phyloP scores from a whole-genome alignment of 768 basidiomycete genomes.

The Boletus bicolor region DNA sequence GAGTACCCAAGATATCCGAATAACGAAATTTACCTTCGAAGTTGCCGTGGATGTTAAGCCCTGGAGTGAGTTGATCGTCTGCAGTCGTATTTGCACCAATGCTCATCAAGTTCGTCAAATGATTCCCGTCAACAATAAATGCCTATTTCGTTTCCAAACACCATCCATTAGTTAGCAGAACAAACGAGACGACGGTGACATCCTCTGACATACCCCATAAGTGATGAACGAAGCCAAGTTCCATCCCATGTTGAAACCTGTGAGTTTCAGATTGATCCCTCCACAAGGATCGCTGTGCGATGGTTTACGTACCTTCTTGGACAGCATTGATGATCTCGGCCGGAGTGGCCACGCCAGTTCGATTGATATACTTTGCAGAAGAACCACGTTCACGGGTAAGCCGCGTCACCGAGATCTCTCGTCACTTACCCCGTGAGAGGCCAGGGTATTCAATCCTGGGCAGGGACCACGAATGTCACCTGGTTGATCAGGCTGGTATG shows the following conservation, averaged over 20 bases:
- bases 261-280: not conserved
- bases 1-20: not conserved
- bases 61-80: constrained; percentile 9
- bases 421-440: constrained; percentile 27
- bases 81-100: constrained; percentile 24
- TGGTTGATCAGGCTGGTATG: constrained; percentile 10
- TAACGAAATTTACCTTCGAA: constrained; percentile 17
- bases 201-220: constrained; percentile 15
- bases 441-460: constrained; percentile 25
- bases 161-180: not conserved
- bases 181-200: not conserved
- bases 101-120: constrained; percentile 27
- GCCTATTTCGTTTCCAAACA: constrained; percentile 7
- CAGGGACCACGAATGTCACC: constrained; percentile 27
- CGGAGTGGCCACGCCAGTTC: constrained; percentile 19
- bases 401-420: not conserved
- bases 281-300: not conserved
- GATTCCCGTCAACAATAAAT: constrained; percentile 28
- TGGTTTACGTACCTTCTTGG: constrained; percentile 18
- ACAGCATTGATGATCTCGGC: constrained; percentile 23
- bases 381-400: not conserved
- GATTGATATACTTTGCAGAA: constrained; percentile 16
- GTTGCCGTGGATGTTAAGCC: constrained; percentile 23
- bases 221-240: constrained; percentile 19
- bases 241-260: constrained; percentile 28